These are phyloP conservation scores for Xylogone sp. DNA, from an alignment of 2,329 filamentous ascomycete species.

Conservation along the genomic window DNA sequence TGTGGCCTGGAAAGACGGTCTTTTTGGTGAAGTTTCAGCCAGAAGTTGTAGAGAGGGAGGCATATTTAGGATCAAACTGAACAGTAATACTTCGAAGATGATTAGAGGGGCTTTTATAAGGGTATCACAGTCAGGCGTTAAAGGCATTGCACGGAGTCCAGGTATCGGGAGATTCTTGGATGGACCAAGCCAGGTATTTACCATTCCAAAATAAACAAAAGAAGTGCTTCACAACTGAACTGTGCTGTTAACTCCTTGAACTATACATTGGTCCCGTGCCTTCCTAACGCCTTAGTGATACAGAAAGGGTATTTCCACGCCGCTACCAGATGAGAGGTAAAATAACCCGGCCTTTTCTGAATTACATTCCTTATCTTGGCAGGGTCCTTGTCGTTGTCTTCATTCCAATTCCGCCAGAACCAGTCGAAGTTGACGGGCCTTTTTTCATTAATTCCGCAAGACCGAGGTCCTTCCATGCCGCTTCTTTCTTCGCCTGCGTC, in stretches of 20 bases:
- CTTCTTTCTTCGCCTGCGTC: slow-evolving; percentile 66
- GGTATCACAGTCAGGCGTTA: slow-evolving; percentile 10
- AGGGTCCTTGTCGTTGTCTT: background rate
- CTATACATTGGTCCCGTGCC: background rate
- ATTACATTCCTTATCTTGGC: background rate
- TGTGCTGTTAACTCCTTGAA: background rate
- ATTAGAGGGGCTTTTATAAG: background rate
- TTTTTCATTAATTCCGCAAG: slow-evolving; percentile 66
- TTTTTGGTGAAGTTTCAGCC: slow-evolving; percentile 90
- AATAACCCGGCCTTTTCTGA: background rate
- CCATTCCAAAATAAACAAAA: slow-evolving; percentile 3
- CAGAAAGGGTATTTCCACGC: background rate
- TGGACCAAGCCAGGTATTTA: slow-evolving; percentile 3
- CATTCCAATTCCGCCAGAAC: background rate
- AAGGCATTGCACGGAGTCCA: slow-evolving; percentile 22
- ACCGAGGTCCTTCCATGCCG: slow-evolving; percentile 76
- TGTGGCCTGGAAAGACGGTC: slow-evolving; percentile 96
- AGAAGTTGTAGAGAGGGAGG: slow-evolving; percentile 90
- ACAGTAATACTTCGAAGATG: slow-evolving; percentile 1
- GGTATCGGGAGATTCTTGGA: slow-evolving; percentile 5
- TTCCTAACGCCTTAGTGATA: background rate
- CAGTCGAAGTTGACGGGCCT: slow-evolving; percentile 38
- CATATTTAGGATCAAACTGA: slow-evolving; percentile 61
- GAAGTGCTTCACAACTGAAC: background rate
- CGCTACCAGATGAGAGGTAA: too few species aligned